These are phyloP conservation scores for Globisporangium viniferum DNA, from an alignment of 352 stramenopile species.

Conservation along the genomic window DNA sequence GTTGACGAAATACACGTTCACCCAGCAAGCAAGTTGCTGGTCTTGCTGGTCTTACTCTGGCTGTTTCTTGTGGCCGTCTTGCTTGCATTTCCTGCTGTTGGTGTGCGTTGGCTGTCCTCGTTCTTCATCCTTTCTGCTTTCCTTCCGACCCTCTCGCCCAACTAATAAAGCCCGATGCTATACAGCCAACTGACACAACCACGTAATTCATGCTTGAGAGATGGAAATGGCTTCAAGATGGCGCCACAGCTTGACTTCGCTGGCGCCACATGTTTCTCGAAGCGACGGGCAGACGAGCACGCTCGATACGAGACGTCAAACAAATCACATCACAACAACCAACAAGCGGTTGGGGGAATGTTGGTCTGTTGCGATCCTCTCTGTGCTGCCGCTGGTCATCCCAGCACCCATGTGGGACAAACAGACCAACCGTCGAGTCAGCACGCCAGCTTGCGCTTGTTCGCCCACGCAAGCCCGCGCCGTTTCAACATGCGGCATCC, in stretches of 20 bases:
- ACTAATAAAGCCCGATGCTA: too few relatives aligned
- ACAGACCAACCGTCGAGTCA: not conserved
- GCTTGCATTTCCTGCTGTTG: not conserved
- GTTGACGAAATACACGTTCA: not conserved
- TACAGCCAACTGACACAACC: not conserved
- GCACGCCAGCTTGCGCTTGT: not conserved
- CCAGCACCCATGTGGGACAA: not conserved
- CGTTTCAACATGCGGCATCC: not conserved
- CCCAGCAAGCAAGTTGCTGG: not conserved
- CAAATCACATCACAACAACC: conserved; percentile 1
- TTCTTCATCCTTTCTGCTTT: not conserved
- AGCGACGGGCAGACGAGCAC: conserved; percentile 13
- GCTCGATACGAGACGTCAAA: not conserved
- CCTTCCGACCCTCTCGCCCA: not conserved
- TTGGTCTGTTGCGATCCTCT: not conserved
- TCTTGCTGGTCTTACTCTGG: not conserved
- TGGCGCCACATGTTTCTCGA: conserved; percentile 13
- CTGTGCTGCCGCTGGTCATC: not conserved
- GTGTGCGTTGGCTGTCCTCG: not conserved
- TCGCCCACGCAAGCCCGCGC: not conserved
- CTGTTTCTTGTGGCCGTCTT: not conserved
- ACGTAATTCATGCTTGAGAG: not conserved
- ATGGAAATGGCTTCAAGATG: conserved; percentile 12
- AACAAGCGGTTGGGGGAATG: conserved; percentile 2
- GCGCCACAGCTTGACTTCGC: conserved; percentile 15